phyloP scores from a whole-genome alignment of 148 eudicot species.

The Drosera capensis region DNA sequence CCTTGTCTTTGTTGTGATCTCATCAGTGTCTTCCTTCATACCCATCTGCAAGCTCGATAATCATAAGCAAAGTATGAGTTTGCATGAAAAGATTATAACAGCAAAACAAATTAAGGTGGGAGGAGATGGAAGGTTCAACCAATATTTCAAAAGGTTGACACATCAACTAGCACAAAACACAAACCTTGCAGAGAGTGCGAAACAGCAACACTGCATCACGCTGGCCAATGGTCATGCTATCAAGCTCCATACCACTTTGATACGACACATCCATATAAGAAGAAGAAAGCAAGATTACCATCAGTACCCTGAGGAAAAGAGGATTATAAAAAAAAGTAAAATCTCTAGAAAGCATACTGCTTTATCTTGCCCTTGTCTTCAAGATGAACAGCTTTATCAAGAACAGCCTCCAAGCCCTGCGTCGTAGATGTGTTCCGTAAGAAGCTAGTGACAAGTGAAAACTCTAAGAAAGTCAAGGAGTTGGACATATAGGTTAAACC shows the following conservation, averaged over 20 bases:
- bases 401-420: constrained; percentile 95
- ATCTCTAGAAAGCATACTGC: constrained; percentile 36
- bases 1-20: constrained; percentile 75
- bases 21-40: constrained; percentile 96
- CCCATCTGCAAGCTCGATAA: constrained; percentile 61
- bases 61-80: constrained; percentile 11
- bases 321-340: not conserved
- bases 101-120: constrained; percentile 1
- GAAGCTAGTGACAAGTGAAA: no score
- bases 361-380: constrained; percentile 70
- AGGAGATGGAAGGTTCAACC: not conserved
- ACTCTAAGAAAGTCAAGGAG: no score
- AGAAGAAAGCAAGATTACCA: constrained; percentile 6
- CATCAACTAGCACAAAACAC: constrained; percentile 9
- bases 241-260: constrained; percentile 72
- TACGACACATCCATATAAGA: not conserved
- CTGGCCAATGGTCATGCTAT: constrained; percentile 73
- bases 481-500: no score
- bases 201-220: constrained; percentile 88
- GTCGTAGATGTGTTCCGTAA: constrained; percentile 10
- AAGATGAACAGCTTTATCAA: constrained; percentile 91
- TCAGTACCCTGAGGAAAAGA: constrained; percentile 1
- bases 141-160: not conserved
- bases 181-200: constrained; percentile 97
- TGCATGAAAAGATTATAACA: constrained; percentile 1